Percentiles rank a stretch among this genome's conserved stretches.
These are phyloP conservation scores for Wickerhamomyces sydowiorum DNA, from an alignment of 805 yeast genomes.

Conservation along the genomic window DNA sequence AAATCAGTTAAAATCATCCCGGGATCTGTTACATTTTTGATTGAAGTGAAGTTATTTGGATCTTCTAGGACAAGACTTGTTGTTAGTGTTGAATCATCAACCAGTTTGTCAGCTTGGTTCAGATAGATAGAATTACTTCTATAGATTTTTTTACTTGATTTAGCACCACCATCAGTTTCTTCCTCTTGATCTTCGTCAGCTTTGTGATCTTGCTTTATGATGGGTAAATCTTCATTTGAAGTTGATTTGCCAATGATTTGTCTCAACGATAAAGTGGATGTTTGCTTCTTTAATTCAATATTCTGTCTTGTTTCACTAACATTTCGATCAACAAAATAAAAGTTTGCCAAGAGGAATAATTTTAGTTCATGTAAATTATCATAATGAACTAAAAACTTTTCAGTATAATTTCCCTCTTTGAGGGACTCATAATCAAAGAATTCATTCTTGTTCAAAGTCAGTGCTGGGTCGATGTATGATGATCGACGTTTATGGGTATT, in stretches of 20 bases:
- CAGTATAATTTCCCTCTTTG: slow-evolving; percentile 30
- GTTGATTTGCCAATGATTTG: slow-evolving; percentile 10
- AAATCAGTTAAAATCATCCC: slow-evolving; percentile 24
- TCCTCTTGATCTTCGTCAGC: slow-evolving; percentile 2
- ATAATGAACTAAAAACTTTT: slow-evolving; percentile 49
- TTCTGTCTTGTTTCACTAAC: slow-evolving; percentile 13
- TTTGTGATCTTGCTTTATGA: background rate
- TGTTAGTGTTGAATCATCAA: slow-evolving; percentile 5
- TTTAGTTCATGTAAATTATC: slow-evolving; percentile 54
- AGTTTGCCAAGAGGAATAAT: slow-evolving; percentile 38
- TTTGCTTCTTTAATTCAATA: slow-evolving; percentile 15
- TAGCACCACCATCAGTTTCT: background rate
- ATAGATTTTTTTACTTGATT: slow-evolving; percentile 3
- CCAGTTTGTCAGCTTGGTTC: slow-evolving; percentile 13
- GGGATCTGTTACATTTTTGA: slow-evolving; percentile 31
- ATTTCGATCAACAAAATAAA: slow-evolving; percentile 21
- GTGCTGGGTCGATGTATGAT: slow-evolving; percentile 11
- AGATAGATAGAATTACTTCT: slow-evolving; percentile 20
- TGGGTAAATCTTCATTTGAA: background rate
- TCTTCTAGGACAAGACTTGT: slow-evolving; percentile 28
- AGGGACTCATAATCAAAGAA: slow-evolving; percentile 31
- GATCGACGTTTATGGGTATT: slow-evolving; percentile 5
- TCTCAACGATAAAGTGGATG: slow-evolving; percentile 18
- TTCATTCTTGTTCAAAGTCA: slow-evolving; percentile 15
- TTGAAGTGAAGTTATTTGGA: slow-evolving; percentile 27